Conservation (phyloP, 2,329 filamentous ascomycete genomes). For the Monilinia fructigena region DNA sequence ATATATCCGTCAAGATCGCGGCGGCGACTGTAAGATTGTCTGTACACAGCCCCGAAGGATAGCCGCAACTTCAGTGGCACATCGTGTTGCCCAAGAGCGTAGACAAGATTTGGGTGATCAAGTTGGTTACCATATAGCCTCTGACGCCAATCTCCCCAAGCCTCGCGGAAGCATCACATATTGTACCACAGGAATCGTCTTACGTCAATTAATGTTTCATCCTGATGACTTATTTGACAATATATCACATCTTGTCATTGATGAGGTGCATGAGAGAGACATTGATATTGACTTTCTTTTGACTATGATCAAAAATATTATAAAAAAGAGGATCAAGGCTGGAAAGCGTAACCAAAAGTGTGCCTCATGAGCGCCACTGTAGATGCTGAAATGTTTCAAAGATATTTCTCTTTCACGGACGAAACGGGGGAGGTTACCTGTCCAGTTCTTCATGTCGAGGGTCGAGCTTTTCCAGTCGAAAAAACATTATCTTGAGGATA, state of each 20-base stretch:
- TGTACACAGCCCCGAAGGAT: slow-evolving; percentile 94
- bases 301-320: slow-evolving; percentile 83
- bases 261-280: slow-evolving; percentile 92
- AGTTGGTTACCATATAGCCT: slow-evolving; percentile 84
- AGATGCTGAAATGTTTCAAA: slow-evolving; percentile 76
- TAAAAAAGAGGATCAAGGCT: slow-evolving; percentile 57
- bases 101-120: slow-evolving; percentile 77
- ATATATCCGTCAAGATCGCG: slow-evolving; percentile 71
- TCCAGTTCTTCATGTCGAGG: slow-evolving; percentile 85
- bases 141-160: slow-evolving; percentile 75
- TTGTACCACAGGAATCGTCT: slow-evolving; percentile 87
- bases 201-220: slow-evolving; percentile 76
- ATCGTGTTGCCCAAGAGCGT: slow-evolving; percentile 87
- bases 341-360: slow-evolving; percentile 79
- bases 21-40: slow-evolving; percentile 77
- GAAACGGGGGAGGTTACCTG: slow-evolving; percentile 52
- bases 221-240: slow-evolving; percentile 79
- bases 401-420: slow-evolving; percentile 72
- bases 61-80: slow-evolving; percentile 85
- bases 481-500: slow-evolving; percentile 83
- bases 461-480: slow-evolving; percentile 81
- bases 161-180: slow-evolving; percentile 71
- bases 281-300: slow-evolving; percentile 92
- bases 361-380: slow-evolving; percentile 94
- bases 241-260: slow-evolving; percentile 88